A percentile compares a stretch with the other conserved stretches of the same genome.
Conservation (phyloP, 2,329 filamentous ascomycete species). For the Nigrograna mackinnonii region DNA sequence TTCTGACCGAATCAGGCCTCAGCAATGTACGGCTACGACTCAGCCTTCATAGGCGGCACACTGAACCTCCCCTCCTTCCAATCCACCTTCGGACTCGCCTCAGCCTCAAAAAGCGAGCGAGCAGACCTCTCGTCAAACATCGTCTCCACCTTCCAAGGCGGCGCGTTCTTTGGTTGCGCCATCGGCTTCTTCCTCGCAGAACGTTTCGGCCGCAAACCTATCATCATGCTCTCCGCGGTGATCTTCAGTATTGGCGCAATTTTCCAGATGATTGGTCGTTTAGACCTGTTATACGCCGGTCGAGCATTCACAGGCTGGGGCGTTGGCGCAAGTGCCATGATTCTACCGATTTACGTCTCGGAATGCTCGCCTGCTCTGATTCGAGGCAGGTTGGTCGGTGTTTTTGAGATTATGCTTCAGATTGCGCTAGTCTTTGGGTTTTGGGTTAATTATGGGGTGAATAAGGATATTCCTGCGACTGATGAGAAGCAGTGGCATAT, state of each 20-base stretch:
- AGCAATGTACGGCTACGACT: slow-evolving; percentile 54
- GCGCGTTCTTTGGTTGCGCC: slow-evolving; percentile 77
- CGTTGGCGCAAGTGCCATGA: slow-evolving; percentile 56
- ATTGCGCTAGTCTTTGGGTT: slow-evolving; percentile 63
- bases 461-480: slow-evolving; percentile 10
- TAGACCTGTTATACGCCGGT: slow-evolving; percentile 58
- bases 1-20: neutral
- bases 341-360: slow-evolving; percentile 61
- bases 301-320: slow-evolving; percentile 58
- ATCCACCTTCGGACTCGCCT: slow-evolving; percentile 65
- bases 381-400: slow-evolving; percentile 60
- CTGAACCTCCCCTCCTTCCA: slow-evolving; percentile 68
- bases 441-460: slow-evolving; percentile 24
- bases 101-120: slow-evolving; percentile 48
- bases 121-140: slow-evolving; percentile 70
- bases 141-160: slow-evolving; percentile 76
- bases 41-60: slow-evolving; percentile 75
- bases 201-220: slow-evolving; percentile 66
- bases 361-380: slow-evolving; percentile 61
- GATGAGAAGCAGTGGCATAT: slow-evolving; percentile 17
- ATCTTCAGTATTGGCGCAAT: slow-evolving; percentile 71
- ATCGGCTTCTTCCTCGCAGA: slow-evolving; percentile 66
- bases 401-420: slow-evolving; percentile 1
- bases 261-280: slow-evolving; percentile 65
- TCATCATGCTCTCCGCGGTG: slow-evolving; percentile 60